Conservation (phyloP, 805 yeast species). For the Ogataea pilisensis region DNA sequence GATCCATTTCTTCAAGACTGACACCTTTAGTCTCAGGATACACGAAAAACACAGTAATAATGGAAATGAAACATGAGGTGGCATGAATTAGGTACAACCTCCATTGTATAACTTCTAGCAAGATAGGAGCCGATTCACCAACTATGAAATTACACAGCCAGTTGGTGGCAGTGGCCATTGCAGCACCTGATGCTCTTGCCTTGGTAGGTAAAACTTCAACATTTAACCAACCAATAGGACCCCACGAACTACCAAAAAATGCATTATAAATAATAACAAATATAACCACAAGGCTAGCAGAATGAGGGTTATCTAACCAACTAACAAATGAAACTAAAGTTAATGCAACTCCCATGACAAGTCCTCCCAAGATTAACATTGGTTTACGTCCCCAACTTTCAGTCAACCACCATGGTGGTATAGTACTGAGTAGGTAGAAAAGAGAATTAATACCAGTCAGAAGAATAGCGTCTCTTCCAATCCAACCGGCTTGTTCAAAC, state of each 20-base stretch:
- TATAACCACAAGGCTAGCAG: constrained; percentile 69
- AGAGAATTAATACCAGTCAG: constrained; percentile 83
- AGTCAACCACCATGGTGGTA: constrained; percentile 89
- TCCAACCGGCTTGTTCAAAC: constrained; percentile 94
- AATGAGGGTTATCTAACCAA: constrained; percentile 40
- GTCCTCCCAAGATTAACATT: constrained; percentile 73
- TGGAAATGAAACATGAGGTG: constrained; percentile 67
- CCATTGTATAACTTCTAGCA: constrained; percentile 76
- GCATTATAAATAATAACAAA: constrained; percentile 80
- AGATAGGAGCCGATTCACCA: constrained; percentile 86
- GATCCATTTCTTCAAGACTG: constrained; percentile 86
- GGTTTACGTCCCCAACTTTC: constrained; percentile 91
- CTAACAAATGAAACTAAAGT: constrained; percentile 59
- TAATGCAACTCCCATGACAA: constrained; percentile 73
- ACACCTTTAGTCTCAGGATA: constrained; percentile 93
- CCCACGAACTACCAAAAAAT: constrained; percentile 88
- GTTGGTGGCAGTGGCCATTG: constrained; percentile 85
- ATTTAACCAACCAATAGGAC: constrained; percentile 88
- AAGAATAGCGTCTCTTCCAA: constrained; percentile 78
- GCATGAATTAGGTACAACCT: constrained; percentile 80
- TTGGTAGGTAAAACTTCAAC: constrained; percentile 81
- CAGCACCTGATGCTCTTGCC: constrained; percentile 86
- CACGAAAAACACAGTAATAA: constrained; percentile 62
- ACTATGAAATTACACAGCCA: constrained; percentile 92
- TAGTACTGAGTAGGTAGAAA: constrained; percentile 54